Base-by-base conservation (phyloP, 2,329 filamentous ascomycete genomes). In the Colletotrichum orbiculare region DNA sequence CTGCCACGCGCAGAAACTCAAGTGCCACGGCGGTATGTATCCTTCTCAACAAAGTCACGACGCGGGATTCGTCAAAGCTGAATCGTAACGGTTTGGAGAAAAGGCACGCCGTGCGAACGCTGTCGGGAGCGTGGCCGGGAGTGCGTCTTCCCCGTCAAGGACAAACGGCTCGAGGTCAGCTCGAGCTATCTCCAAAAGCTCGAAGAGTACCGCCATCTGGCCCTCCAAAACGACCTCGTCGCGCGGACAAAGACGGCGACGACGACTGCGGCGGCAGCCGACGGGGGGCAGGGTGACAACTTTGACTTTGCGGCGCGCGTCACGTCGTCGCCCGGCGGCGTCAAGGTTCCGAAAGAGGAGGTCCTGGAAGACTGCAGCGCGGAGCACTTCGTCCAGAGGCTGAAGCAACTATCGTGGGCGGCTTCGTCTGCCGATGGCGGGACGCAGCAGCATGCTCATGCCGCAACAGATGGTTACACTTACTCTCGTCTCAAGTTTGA, bases 401-500 rank as follows among this genome's bases (percentile, higher is more conserved):
- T 69, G 11, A 56, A 54, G 33, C 59, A 69, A 33, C 43, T 67
- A 3, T 60, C 59, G 6, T 43, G 47, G 56, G 39, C 60, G 15
- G 35, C 58, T 8, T 8, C 50, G 33, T 47, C 48, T 11, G 41
- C 46, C 8, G 46, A 45, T 39, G 15, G 25, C 6, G n/a, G 45
- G 15, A 37, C 8, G 6, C 39, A 52, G 13, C 15, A 34, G 7
- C 9, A 45, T 5, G 11, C 54, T 4, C 6, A 17, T 4, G 47
- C 45, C 11, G 34, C 5, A 6, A 34, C 58, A 2, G 47, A 58
- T 3, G 46, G 47, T 9, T 69, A 69, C 52, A 67, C 69, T 15
- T 70, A 70, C 46, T 65, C 60, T 10, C 54, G 60, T 9, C 55
- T 69, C 10, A 66, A 68, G 10, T 69, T 68, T 33, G 69, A 70